phyloP scores from a whole-genome alignment of 108 stramenopile genomes.

The Bacterosira constricta region DNA sequence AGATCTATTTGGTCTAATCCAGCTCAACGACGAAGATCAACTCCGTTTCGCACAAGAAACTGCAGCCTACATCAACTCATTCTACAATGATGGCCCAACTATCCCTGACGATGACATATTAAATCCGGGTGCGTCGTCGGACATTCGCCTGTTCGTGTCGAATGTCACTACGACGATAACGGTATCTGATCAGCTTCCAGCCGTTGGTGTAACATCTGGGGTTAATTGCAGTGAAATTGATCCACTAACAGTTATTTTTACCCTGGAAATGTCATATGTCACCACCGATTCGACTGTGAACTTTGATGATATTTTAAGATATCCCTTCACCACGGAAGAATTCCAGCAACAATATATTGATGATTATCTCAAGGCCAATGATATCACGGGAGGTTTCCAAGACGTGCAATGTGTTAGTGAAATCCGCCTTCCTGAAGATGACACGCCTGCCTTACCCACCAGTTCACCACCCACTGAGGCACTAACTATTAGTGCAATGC shows the following conservation, averaged over 20 bases:
- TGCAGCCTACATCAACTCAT: not conserved
- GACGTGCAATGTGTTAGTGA: constrained; percentile 20
- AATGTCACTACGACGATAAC: not conserved
- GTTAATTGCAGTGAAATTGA: constrained; percentile 23
- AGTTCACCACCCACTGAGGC: too few species aligned
- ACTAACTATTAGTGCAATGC: not conserved
- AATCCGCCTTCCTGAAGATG: not conserved
- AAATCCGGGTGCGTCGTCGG: too few species aligned
- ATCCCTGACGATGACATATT: too few species aligned
- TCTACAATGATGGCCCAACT: too few species aligned
- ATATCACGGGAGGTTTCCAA: constrained; percentile 11
- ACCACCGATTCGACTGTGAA: constrained; percentile 1
- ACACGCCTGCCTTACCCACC: too few species aligned
- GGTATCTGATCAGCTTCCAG: constrained; percentile 18
- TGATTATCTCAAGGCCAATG: constrained; percentile 28
- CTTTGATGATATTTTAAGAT: constrained; percentile 22
- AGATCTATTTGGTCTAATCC: not conserved
- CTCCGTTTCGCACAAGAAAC: not conserved
- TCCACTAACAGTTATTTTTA: constrained; percentile 27
- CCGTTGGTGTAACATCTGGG: too few species aligned
- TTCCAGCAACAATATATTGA: constrained; percentile 31
- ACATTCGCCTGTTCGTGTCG: too few species aligned
- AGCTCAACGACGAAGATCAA: too few species aligned
- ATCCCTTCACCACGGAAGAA: constrained; percentile 28
- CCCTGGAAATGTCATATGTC: constrained; percentile 31